Evolutionary conservation across 306 rosid species (phyloP).

Genomic region (Echinosophora koreensis): DNA sequence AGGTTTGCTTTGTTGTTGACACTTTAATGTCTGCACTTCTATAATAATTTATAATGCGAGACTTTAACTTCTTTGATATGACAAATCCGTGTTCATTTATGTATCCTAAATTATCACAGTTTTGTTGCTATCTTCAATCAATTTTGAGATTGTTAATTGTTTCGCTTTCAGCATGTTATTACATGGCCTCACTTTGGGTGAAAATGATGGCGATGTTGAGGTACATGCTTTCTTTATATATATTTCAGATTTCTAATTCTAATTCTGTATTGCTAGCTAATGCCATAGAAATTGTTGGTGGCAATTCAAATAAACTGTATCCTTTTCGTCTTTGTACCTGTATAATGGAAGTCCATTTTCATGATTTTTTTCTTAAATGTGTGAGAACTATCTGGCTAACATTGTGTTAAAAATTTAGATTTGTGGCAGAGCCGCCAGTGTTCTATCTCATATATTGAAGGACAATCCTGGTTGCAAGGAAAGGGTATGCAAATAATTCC

Average conservation of each 20-base stretch:
- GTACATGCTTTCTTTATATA: constrained; percentile 51
- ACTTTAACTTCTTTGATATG: constrained; percentile 1
- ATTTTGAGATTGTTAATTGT: constrained; percentile 40
- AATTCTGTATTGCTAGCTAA: not conserved
- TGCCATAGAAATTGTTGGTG: constrained; percentile 35
- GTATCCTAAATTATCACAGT: constrained; percentile 20
- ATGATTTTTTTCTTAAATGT: not conserved
- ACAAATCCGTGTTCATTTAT: constrained; percentile 22
- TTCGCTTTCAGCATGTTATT: constrained; percentile 81
- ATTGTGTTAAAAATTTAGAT: constrained; percentile 61
- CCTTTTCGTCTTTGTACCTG: constrained; percentile 6
- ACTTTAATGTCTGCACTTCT: constrained; percentile 33
- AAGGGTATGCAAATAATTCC: constrained; percentile 66
- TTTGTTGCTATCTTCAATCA: constrained; percentile 38
- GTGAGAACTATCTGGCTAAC: constrained; percentile 44
- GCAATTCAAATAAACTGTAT: constrained; percentile 16
- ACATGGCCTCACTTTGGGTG: constrained; percentile 85
- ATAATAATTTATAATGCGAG: not conserved
- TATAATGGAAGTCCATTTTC: constrained; percentile 5
- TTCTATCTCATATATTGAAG: constrained; percentile 88
- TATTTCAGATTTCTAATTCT: not conserved
- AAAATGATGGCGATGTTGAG: constrained; percentile 89
- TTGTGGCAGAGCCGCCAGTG: constrained; percentile 95
- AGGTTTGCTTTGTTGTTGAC: constrained; percentile 65
- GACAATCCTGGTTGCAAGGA: constrained; percentile 91